Base-by-base conservation (phyloP, 352 stramenopile species). In the Phytopythium helicoides region DNA sequence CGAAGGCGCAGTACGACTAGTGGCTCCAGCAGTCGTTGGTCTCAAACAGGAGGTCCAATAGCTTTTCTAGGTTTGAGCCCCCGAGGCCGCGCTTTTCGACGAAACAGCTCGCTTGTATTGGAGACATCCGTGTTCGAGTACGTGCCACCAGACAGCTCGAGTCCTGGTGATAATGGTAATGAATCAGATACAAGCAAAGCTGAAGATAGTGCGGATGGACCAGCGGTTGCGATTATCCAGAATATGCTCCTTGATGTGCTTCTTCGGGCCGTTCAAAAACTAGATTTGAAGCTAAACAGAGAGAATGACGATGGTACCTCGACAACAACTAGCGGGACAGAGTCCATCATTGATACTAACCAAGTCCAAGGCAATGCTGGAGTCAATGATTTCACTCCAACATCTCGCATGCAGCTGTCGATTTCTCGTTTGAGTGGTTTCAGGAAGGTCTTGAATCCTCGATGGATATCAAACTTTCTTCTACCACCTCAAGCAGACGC, bases 381-480 rank as follows among this genome's bases (percentile, higher is more conserved):
- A 9, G 22, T 23, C 42, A 35, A 19, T 12, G 42, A 49, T 9
- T 26, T 21, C 3, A n/a, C 16, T 9, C 10, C 23, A 35, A 12
- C 52, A 23, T 60, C 76, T 34, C 67, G 75, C 15, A 68, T 86
- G 40, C 80, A 88, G 44, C 56, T 87, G 3, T 57, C 71, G 25
- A 70, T 54, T 5, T 54, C 62, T 49, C 80, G 76, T 18, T 44
- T 91, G 21, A 71, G 54, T n/a, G 78, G 77, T 0, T 87, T 83
- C 33, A 73, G 81, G 0, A 87, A 83, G 53, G 66, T 76, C 34
- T 58, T 91, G 18, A 75, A 69, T 1, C 73, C 79, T 28, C 66
- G 61, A 16, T 91, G 81, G 81, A 73, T 91, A 39, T 67, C 74
- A 22, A 80, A 76, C 51, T 91, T 89, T 52, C 36, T 91, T 3